Conservation (phyloP, 768 basidiomycete genomes). For the Pleurotus salmoneostramineus region DNA sequence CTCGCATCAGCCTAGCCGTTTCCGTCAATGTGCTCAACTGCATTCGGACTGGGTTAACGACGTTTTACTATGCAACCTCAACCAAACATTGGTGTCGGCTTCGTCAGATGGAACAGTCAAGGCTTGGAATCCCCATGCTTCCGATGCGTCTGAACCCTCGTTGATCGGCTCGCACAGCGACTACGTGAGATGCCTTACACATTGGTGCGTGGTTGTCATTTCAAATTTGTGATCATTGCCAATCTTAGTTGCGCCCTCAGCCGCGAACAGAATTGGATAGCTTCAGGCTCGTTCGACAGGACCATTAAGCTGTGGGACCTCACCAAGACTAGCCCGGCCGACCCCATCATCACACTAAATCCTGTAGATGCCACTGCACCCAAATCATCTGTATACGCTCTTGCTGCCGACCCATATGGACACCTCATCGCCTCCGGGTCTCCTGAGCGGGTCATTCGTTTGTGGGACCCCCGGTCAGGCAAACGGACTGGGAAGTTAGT, state of each 20-base stretch:
- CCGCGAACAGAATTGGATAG: conserved; percentile 81
- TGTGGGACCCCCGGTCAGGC: conserved; percentile 92
- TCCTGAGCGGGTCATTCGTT: conserved; percentile 83
- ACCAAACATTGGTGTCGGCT: conserved; percentile 91
- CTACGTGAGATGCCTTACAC: conserved; percentile 78
- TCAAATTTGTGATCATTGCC: conserved; percentile 9
- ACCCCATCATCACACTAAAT: conserved; percentile 61
- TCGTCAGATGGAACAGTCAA: conserved; percentile 95
- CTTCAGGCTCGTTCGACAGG: conserved; percentile 92
- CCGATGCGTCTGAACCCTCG: conserved; percentile 53
- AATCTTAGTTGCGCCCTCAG: conserved; percentile 28
- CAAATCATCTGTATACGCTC: conserved; percentile 74
- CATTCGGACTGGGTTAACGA: conserved; percentile 99
- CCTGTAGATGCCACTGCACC: conserved; percentile 63
- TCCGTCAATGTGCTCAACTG: conserved; percentile 84
- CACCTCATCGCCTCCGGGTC: conserved; percentile 83
- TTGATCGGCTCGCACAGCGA: conserved; percentile 76
- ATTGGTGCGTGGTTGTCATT: conserved; percentile 46
- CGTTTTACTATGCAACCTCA: conserved; percentile 84
- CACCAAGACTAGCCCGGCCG: conserved; percentile 30
- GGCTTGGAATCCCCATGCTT: conserved; percentile 85
- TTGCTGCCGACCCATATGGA: conserved; percentile 78
- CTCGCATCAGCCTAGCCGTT: conserved; percentile 46
- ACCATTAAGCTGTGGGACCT: conserved; percentile 96
- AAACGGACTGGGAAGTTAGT: conserved; percentile 77